Evolutionary conservation across 78 protist genomes (phyloP).

Genomic region (Dictyostelium capitatum): DNA sequence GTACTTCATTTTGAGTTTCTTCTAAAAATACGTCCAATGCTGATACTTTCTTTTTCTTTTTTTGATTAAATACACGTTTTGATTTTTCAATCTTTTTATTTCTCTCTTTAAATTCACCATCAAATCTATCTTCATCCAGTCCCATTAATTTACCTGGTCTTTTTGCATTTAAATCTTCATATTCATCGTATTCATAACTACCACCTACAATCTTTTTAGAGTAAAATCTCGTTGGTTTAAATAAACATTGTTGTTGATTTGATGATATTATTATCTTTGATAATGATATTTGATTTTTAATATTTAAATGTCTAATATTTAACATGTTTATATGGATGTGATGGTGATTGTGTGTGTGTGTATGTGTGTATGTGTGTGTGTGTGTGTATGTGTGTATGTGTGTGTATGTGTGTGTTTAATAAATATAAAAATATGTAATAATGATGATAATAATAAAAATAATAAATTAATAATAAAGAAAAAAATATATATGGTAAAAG

Average conservation of each 20-base stretch:
- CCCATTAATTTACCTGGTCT: background rate
- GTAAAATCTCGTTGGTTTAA: background rate
- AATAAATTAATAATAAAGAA: too few relatives aligned
- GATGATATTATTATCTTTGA: too few relatives aligned
- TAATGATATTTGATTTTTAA: too few relatives aligned
- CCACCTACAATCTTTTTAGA: background rate
- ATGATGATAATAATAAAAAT: too few relatives aligned
- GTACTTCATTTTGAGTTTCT: background rate
- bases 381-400: too few relatives aligned
- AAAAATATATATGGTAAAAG: too few relatives aligned
- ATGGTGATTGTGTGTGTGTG: too few relatives aligned
- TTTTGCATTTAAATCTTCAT: background rate
- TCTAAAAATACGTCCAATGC: background rate
- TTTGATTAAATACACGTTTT: conserved; percentile 4
- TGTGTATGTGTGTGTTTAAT: background rate
- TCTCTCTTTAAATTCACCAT: background rate
- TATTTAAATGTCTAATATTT: too few relatives aligned
- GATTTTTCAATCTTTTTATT: background rate
- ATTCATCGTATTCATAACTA: background rate
- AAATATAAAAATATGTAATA: too few relatives aligned
- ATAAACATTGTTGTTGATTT: too few relatives aligned
- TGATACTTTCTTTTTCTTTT: background rate
- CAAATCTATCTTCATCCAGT: background rate
- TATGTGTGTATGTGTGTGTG: too few relatives aligned
- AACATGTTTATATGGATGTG: too few relatives aligned